A percentile compares a stretch with the other conserved stretches of the same genome.
Evolutionary conservation across 1,284 basidiomycete genomes (phyloP).

Genomic region (Fistulina hepatica): DNA sequence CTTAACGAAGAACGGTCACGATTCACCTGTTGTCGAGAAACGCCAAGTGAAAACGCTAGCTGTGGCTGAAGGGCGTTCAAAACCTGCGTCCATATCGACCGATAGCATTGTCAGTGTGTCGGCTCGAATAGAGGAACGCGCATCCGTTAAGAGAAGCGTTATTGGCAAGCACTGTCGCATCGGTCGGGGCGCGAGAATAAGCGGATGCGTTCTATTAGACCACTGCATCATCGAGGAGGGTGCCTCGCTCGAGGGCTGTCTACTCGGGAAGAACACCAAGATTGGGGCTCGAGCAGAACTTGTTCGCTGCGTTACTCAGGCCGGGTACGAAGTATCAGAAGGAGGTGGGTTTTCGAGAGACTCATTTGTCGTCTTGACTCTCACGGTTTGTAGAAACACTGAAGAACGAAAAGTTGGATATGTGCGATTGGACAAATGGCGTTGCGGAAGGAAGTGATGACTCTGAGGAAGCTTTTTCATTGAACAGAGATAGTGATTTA

Average conservation of each 20-base stretch:
- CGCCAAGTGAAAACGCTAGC: no score
- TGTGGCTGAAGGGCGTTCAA: no score
- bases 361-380: background rate
- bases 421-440: constrained; percentile 48
- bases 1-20: no score
- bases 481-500: no score
- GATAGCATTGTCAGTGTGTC: constrained; percentile 61
- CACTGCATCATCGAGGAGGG: constrained; percentile 83
- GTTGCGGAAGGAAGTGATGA: constrained; percentile 21
- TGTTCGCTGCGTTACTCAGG: constrained; percentile 78
- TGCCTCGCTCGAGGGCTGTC: constrained; percentile 86
- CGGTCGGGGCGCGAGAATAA: constrained; percentile 78
- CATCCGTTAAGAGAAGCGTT: constrained; percentile 79
- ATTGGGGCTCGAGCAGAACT: constrained; percentile 76
- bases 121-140: constrained; percentile 74
- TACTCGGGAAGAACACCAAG: constrained; percentile 74
- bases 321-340: constrained; percentile 71
- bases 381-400: constrained; percentile 30
- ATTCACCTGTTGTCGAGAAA: no score
- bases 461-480: constrained; percentile 21
- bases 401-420: constrained; percentile 57
- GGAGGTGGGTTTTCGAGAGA: constrained; percentile 41
- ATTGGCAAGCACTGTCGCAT: constrained; percentile 85
- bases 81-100: constrained; percentile 57
- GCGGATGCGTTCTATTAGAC: constrained; percentile 83